Conservation (phyloP, 1,139 yeast species). For the Suhomyces coccinellae region DNA sequence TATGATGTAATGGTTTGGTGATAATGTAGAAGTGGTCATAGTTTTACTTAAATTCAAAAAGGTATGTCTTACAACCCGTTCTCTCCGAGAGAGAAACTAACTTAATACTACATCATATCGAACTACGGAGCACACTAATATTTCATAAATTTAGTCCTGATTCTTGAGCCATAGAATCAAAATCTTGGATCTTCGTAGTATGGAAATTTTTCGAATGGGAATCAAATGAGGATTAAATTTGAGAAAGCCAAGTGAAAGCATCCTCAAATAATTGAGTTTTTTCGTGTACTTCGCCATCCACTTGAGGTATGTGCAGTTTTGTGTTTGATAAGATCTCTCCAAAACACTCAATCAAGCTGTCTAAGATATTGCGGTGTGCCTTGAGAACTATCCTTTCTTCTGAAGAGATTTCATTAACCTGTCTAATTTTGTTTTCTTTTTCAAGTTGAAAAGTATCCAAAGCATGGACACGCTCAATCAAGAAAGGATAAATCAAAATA, state of each 20-base stretch:
- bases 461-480: conserved; percentile 21
- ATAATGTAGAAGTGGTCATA: too few species aligned
- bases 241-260: conserved; percentile 22
- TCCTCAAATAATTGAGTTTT: conserved; percentile 22
- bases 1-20: too few species aligned
- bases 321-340: conserved; percentile 25
- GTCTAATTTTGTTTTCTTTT: background rate
- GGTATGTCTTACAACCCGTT: too few species aligned
- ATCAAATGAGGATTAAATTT: background rate
- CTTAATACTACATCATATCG: too few species aligned
- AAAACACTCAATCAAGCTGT: conserved; percentile 23
- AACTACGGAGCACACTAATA: too few species aligned
- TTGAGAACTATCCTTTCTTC: background rate
- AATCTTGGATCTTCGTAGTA: too few species aligned
- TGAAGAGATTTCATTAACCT: background rate
- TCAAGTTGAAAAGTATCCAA: background rate
- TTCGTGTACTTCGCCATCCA: conserved; percentile 24
- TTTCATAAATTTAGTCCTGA: too few species aligned
- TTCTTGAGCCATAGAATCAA: too few species aligned
- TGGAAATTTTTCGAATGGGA: too few species aligned
- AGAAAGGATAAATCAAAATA: conserved; percentile 31
- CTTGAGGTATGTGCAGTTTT: conserved; percentile 17
- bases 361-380: conserved; percentile 3
- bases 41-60: too few species aligned
- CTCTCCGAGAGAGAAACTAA: too few species aligned